phyloP scores from a whole-genome alignment of 768 basidiomycete species.

The Suillus hirtellus region DNA sequence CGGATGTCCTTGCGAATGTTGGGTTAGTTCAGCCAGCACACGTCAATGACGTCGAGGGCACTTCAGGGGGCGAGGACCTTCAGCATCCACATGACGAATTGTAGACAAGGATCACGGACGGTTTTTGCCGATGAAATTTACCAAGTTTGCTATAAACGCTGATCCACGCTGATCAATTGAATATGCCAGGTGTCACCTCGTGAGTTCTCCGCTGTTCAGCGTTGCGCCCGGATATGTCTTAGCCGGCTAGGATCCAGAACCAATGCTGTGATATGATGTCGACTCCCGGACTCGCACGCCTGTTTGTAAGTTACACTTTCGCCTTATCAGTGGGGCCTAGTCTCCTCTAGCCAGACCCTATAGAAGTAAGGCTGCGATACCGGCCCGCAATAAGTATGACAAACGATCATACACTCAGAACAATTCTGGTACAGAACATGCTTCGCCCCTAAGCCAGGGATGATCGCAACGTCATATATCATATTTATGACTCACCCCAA shows the following conservation, averaged over 20 bases:
- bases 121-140: background rate
- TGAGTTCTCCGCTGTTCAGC: background rate
- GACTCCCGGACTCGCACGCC: background rate
- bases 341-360: background rate
- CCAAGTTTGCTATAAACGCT: background rate
- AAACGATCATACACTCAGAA: background rate
- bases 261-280: background rate
- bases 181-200: background rate
- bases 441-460: background rate
- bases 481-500: background rate
- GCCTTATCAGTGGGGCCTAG: background rate
- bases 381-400: background rate
- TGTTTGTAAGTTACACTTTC: background rate
- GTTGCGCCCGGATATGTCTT: background rate
- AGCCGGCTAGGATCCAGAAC: conserved; percentile 4
- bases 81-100: background rate
- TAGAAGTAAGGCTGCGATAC: background rate
- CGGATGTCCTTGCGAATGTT: conserved; percentile 57
- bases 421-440: background rate
- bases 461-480: background rate
- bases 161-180: conserved; percentile 1
- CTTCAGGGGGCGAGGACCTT: background rate
- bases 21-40: background rate
- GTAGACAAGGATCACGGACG: background rate
- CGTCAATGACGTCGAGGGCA: background rate